A percentile compares a stretch with the other conserved stretches of the same genome.
phyloP scores from a whole-genome alignment of 176 grass and related monocot species.

The Elaeis guineensis region DNA sequence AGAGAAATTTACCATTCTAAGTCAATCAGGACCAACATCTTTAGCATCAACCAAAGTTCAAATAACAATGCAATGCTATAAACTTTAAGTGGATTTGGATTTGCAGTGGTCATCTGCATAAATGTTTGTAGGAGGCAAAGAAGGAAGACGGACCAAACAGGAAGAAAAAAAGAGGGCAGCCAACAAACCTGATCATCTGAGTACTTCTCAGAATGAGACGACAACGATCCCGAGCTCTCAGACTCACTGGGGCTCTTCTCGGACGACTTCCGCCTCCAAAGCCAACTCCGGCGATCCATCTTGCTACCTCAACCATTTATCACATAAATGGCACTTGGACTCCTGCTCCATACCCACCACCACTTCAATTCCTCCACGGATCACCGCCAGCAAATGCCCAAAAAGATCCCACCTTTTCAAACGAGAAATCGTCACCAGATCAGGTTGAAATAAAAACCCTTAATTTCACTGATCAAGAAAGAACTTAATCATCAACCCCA shows the following conservation, averaged over 20 bases:
- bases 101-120: no score
- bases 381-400: slow-evolving; percentile 5
- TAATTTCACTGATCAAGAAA: slow-evolving; percentile 18
- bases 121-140: no score
- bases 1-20: no score
- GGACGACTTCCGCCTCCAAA: slow-evolving; percentile 34
- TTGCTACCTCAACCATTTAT: slow-evolving; percentile 20
- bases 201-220: slow-evolving; percentile 21
- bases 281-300: slow-evolving; percentile 47
- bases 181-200: slow-evolving; percentile 43
- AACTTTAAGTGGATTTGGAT: no score
- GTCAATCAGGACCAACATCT: no score
- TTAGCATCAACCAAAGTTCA: no score
- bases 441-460: neutral
- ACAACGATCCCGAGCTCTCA: slow-evolving; percentile 24
- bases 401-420: neutral
- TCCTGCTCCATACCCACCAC: slow-evolving; percentile 2
- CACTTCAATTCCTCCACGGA: slow-evolving; percentile 2
- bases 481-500: neutral
- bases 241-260: slow-evolving; percentile 47
- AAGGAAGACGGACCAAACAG: neutral
- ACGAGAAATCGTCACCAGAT: no score
- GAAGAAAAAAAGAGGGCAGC: slow-evolving; percentile 8
- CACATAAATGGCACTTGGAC: slow-evolving; percentile 6
- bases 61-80: no score